A percentile compares a stretch with the other conserved stretches of the same genome.
Evolutionary conservation across 345 rosid genomes (phyloP).

Genomic region (Geranium rotundifolium): DNA sequence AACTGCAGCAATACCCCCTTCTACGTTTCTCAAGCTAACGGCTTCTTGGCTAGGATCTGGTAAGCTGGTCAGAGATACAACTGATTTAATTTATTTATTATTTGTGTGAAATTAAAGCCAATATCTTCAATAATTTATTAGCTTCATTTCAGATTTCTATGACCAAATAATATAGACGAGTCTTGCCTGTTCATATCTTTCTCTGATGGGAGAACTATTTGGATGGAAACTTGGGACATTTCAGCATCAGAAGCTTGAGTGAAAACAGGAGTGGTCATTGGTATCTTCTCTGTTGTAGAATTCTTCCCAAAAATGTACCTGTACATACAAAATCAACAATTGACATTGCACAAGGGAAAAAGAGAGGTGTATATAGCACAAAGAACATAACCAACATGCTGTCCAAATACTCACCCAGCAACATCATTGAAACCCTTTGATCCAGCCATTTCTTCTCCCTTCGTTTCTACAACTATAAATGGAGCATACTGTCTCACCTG

Average conservation of each 20-base stretch:
- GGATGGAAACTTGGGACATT: constrained; percentile 49
- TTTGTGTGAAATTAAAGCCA: neutral
- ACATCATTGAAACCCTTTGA: constrained; percentile 64
- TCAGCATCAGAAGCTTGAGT: constrained; percentile 51
- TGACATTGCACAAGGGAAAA: too few species aligned
- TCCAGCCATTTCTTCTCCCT: constrained; percentile 65
- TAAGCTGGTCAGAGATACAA: constrained; percentile 30
- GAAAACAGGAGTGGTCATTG: constrained; percentile 72
- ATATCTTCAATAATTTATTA: too few species aligned
- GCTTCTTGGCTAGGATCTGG: constrained; percentile 56
- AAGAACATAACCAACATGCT: neutral
- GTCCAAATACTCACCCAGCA: constrained; percentile 41
- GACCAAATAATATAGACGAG: neutral
- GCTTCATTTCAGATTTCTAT: neutral
- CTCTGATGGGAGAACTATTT: constrained; percentile 63
- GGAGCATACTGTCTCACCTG: constrained; percentile 65
- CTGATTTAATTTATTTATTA: too few species aligned
- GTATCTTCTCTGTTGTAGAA: constrained; percentile 45
- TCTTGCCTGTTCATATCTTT: constrained; percentile 56
- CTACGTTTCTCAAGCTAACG: constrained; percentile 48
- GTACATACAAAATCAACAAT: constrained; percentile 5
- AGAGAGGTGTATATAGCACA: too few species aligned
- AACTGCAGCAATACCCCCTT: constrained; percentile 68
- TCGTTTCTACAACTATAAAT: constrained; percentile 66
- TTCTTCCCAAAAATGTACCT: constrained; percentile 81